Base-by-base conservation (phyloP, 352 stramenopile species). In the Globisporangium echinulatum region DNA sequence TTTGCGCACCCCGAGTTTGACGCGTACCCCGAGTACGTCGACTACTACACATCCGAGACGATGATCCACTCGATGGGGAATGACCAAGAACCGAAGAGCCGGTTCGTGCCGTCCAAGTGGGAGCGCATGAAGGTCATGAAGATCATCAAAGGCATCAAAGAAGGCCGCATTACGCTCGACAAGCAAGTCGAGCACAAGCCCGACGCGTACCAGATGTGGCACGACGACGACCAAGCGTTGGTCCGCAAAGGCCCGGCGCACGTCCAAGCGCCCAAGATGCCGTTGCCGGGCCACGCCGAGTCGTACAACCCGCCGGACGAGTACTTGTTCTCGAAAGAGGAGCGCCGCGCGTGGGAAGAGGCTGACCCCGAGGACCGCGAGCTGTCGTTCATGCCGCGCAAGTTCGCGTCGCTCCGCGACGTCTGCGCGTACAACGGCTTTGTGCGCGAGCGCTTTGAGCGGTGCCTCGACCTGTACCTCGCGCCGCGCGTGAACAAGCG, bases 221-320 rank as follows among this genome's bases (percentile, higher is more conserved):
- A 88, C 53, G 87, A 96, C 36, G 89, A 97, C 53, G 91, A 96
- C 74, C 81, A 93, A 53, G 81, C 85, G 14, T 64, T 85, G 48
- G 87, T 90, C 52, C 79, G 89, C 56, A 98, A 98, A 74, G 96
- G 96, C 6, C 96, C 96, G 0, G 88, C 96, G 37, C 90, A 99
- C 62, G 97, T 99, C 19, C 87, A 98, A 49, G 96, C 98, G 19
- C 97, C 98, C 0, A 99, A 99, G 75, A 92, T 98, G 71, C 85
- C 92, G 11, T 91, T 98, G 49, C 98, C 98, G 0, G 96, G 96
- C 52, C 97, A 99, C 72, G 96, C 96, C 42, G 96, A 99, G 70
- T 99, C 92, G 59, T 99, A 99, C 85, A 98, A 99, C 69, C 97
- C 98, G 39, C 98, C 98, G 0, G 89, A 98, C 60, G 98, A 99